Evolutionary conservation across 176 grass and related monocot species (phyloP).

Genomic region (Zoysia pacifica): DNA sequence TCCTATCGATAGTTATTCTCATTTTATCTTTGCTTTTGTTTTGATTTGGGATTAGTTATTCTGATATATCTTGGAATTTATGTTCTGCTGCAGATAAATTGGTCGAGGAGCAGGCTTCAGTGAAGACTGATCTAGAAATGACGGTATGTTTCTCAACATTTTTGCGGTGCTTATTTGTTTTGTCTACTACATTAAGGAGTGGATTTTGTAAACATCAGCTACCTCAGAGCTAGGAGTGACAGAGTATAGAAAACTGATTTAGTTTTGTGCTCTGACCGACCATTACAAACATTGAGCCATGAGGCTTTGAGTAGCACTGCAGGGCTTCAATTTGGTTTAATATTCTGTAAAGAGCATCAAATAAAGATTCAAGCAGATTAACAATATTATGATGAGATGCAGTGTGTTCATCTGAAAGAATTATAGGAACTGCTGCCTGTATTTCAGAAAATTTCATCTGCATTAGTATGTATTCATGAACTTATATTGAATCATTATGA

Average conservation of each 20-base stretch:
- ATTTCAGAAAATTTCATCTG: background rate
- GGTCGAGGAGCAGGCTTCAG: conserved; percentile 83
- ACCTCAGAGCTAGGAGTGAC: background rate
- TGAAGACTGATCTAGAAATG: conserved; percentile 91
- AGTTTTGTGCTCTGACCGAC: conserved; percentile 24
- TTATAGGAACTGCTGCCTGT: conserved; percentile 71
- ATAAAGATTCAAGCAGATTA: conserved; percentile 55
- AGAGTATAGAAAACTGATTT: background rate
- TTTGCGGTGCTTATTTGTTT: background rate
- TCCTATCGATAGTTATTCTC: conserved; percentile 29
- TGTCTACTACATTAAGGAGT: no score
- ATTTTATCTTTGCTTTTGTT: background rate
- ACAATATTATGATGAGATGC: conserved; percentile 68
- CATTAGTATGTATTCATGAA: background rate
- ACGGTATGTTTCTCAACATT: conserved; percentile 58
- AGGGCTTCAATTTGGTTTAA: conserved; percentile 63
- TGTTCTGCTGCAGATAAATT: conserved; percentile 69
- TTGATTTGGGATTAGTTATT: conserved; percentile 20
- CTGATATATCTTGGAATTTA: conserved; percentile 33
- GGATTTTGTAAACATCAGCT: background rate
- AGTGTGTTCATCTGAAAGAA: conserved; percentile 57
- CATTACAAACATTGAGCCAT: conserved; percentile 97
- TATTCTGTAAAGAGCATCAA: conserved; percentile 56
- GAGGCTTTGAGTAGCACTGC: conserved; percentile 69
- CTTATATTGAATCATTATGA: background rate